phyloP scores from a whole-genome alignment of 306 rosid genomes.

The Dalbergia cochinchinensis region DNA sequence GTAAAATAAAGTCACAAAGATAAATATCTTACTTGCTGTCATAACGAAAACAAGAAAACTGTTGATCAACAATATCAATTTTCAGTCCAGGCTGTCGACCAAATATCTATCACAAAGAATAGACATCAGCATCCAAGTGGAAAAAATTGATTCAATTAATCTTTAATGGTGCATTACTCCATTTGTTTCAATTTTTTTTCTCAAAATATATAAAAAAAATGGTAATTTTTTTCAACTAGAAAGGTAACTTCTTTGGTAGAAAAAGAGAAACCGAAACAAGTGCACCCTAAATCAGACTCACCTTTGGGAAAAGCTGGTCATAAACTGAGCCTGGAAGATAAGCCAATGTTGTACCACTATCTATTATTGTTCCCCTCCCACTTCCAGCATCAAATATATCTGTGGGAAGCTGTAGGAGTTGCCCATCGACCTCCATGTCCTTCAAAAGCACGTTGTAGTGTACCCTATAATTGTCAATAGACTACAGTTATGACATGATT shows the following conservation, averaged over 20 bases:
- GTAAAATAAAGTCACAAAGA: constrained; percentile 37
- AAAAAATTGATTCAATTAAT: constrained; percentile 31
- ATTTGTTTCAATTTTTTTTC: too few species aligned
- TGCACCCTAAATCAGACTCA: constrained; percentile 22
- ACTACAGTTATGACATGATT: constrained; percentile 50
- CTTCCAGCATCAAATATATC: constrained; percentile 63
- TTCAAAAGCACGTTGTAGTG: constrained; percentile 88
- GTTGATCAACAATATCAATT: constrained; percentile 54
- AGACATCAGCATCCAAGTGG: constrained; percentile 40
- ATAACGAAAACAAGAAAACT: constrained; percentile 71
- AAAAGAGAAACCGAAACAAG: too few species aligned
- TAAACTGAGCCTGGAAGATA: constrained; percentile 67
- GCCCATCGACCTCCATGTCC: constrained; percentile 75
- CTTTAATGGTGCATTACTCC: not conserved
- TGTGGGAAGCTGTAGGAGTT: constrained; percentile 62
- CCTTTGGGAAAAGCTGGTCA: constrained; percentile 62
- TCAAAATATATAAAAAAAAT: too few species aligned
- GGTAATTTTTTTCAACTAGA: too few species aligned
- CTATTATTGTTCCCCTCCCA: constrained; percentile 74
- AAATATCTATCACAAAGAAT: constrained; percentile 59
- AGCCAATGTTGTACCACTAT: constrained; percentile 97
- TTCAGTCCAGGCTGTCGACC: constrained; percentile 59
- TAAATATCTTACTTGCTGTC: constrained; percentile 56
- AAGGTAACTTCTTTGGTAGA: too few species aligned
- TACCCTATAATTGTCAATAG: constrained; percentile 61